These are phyloP conservation scores for Rhizopogon vulgaris DNA, from an alignment of 768 basidiomycete genomes.

Conservation along the genomic window DNA sequence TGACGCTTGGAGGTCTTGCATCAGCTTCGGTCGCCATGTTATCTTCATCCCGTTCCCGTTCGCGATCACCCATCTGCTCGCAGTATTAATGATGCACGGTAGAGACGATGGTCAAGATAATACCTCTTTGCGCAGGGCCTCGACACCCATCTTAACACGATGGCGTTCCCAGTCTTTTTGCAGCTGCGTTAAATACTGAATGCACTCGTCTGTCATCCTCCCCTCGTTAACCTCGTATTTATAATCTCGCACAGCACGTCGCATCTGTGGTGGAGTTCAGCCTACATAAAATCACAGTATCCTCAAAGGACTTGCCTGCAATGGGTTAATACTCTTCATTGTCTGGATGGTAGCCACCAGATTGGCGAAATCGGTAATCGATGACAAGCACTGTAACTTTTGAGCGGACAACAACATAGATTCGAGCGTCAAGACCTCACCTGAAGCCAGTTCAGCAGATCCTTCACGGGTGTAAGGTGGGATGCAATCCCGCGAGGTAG, in stretches of 20 bases:
- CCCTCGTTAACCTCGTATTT: conserved; percentile 91
- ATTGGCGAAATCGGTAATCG: conserved; percentile 80
- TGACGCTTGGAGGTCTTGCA: conserved; percentile 22
- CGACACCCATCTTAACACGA: conserved; percentile 80
- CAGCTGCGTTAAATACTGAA: conserved; percentile 88
- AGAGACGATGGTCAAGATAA: conserved; percentile 5
- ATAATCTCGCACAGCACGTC: conserved; percentile 88
- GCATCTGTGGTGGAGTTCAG: conserved; percentile 51
- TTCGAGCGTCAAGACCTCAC: conserved; percentile 30
- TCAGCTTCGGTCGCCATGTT: conserved; percentile 26
- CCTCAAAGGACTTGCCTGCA: conserved; percentile 55
- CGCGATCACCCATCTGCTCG: conserved; percentile 58
- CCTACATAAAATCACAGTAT: background rate
- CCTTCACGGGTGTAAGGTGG: conserved; percentile 80
- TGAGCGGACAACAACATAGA: background rate
- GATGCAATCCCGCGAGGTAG: conserved; percentile 72
- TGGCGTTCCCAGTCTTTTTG: conserved; percentile 98
- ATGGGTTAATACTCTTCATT: conserved; percentile 81
- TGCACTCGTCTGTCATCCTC: conserved; percentile 91
- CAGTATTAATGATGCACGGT: conserved; percentile 1
- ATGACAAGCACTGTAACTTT: conserved; percentile 65
- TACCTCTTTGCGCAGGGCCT: conserved; percentile 80
- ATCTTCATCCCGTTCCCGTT: conserved; percentile 54
- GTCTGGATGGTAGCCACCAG: conserved; percentile 87
- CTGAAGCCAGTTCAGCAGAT: conserved; percentile 84